Evolutionary conservation across 805 yeast genomes (phyloP).

Genomic region (Lachancea sp.): DNA sequence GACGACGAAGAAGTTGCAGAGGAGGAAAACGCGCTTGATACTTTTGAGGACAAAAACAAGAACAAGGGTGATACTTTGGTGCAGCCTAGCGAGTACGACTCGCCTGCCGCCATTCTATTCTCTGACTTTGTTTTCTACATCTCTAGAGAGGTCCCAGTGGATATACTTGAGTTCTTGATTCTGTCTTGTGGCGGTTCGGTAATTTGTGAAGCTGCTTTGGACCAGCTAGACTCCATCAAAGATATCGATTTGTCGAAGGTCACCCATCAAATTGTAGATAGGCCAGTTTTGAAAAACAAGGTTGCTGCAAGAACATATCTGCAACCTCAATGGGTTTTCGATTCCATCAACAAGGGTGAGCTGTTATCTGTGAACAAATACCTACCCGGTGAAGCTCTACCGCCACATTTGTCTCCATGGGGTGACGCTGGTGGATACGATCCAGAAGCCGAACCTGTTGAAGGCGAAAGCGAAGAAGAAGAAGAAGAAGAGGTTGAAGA

Average conservation of each 20-base stretch:
- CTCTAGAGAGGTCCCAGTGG: constrained; percentile 94
- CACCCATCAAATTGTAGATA: constrained; percentile 91
- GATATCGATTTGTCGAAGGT: constrained; percentile 58
- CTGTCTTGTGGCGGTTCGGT: constrained; percentile 81
- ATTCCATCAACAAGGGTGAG: constrained; percentile 71
- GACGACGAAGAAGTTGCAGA: constrained; percentile 32
- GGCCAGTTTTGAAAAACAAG: constrained; percentile 72
- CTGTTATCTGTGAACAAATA: constrained; percentile 73
- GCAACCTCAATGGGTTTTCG: constrained; percentile 98
- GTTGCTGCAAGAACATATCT: constrained; percentile 89
- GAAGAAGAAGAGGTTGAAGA: constrained; percentile 42
- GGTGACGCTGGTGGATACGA: constrained; percentile 90
- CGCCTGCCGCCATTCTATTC: constrained; percentile 61
- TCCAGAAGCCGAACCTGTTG: constrained; percentile 54
- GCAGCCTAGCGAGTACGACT: constrained; percentile 61
- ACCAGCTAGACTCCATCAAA: constrained; percentile 47
- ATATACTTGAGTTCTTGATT: constrained; percentile 80
- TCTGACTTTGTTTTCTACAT: constrained; percentile 72
- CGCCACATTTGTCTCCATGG: constrained; percentile 98
- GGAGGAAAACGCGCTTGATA: constrained; percentile 54
- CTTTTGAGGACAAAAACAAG: constrained; percentile 58
- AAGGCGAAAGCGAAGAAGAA: constrained; percentile 38
- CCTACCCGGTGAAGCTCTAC: constrained; percentile 90
- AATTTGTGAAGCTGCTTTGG: constrained; percentile 81
- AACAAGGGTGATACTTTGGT: constrained; percentile 58